Evolutionary conservation across 257 asterid genomes (phyloP), one percentile per base, ranked within the genome.

Genomic region (Solanum chilense): DNA sequence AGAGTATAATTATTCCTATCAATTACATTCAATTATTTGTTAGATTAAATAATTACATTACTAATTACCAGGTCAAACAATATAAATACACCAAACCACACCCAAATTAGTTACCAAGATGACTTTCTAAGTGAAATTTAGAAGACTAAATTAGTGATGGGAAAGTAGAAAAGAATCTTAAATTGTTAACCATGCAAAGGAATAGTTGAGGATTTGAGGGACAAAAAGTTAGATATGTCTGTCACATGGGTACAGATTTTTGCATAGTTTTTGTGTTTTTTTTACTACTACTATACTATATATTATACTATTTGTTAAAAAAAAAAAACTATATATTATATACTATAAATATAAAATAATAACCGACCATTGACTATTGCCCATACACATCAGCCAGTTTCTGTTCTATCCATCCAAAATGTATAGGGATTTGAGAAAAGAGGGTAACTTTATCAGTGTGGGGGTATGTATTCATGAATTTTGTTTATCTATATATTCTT

Each of bases 311-410:
- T 62, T 33, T 33, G 35, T 33, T 33, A 3, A 3, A 33, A 31
- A 33, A 33, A 33, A 33, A 33, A 18, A 6, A 56, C 64, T 56
- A 56, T 20, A 58, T 1, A 60, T 60, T 56, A 56, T 56, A 60
- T 33, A 3, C 7, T 3, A 62, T 62, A 62, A 23, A 5, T 62
- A 62, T 77, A 56, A 74, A 74, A n/a, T 86, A 56, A 56, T 86
- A 85, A 86, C 76, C 88, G 84, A 52, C 88, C 84, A 73, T 80
- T 80, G 18, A 80, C 68, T 80, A 80, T 80, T 47, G 44, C 85
- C 85, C 68, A 11, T 15, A 47, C 68, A 80, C 85, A 16, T 80
- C 85, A 16, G 2, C 29, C 68, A 80, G 44, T 29, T 80, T 80
- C 10, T 18, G 37, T 6, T 27, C n/a, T 80, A 80, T 80, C 68